Conservation (phyloP, 257 asterid genomes). For the Gentiana macrophylla region DNA sequence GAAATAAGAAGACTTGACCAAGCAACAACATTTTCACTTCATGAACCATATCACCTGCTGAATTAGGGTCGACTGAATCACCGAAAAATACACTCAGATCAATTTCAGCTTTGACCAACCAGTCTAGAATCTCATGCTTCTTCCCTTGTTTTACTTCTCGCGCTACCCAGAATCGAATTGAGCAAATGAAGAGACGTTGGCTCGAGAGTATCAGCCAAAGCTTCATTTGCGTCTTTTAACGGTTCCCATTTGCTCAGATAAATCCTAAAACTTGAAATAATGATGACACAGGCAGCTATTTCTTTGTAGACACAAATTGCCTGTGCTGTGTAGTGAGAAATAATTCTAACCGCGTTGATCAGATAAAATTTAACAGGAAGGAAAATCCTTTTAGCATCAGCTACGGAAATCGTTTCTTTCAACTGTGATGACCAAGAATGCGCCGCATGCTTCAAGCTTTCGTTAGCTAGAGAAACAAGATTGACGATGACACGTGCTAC, state of each 20-base stretch:
- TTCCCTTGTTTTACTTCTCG: conserved; percentile 55
- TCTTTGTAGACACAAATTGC: conserved; percentile 66
- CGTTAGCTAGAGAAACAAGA: conserved; percentile 66
- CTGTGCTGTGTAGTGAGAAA: conserved; percentile 65
- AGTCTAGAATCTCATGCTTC: conserved; percentile 63
- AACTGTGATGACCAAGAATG: conserved; percentile 55
- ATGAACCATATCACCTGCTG: conserved; percentile 30
- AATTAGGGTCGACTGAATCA: conserved; percentile 11
- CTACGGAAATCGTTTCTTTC: conserved; percentile 37
- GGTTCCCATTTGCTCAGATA: conserved; percentile 50
- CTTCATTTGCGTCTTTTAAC: conserved; percentile 55
- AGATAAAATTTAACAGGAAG: conserved; percentile 89
- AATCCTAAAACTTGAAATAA: conserved; percentile 61
- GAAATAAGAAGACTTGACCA: conserved; percentile 56
- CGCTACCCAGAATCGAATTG: conserved; percentile 60
- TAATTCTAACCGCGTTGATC: conserved; percentile 86
- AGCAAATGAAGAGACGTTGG: conserved; percentile 85
- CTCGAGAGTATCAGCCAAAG: conserved; percentile 61
- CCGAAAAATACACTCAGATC: conserved; percentile 15
- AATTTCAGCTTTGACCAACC: conserved; percentile 43
- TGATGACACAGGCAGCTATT: conserved; percentile 46
- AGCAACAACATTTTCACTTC: conserved; percentile 37
- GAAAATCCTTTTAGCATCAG: conserved; percentile 82
- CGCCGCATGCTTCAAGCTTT: conserved; percentile 64
- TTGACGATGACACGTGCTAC: conserved; percentile 49